Percentiles rank a stretch among this genome's conserved stretches.
Evolutionary conservation across 2,329 filamentous ascomycete species (phyloP).

Genomic region (Venturia pyrina): DNA sequence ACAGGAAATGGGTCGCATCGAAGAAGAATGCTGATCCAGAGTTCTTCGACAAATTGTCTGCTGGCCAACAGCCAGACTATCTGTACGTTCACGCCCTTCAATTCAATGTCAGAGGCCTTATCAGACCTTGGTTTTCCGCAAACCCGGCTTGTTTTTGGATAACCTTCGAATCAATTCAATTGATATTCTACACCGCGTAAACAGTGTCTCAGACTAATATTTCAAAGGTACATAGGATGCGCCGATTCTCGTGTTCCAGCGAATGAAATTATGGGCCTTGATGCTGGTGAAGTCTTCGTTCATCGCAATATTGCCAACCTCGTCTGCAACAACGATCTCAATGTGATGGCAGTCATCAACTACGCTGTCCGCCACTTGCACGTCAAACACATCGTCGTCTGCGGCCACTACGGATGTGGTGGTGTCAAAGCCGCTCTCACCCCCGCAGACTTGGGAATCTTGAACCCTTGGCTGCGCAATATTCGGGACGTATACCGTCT

Average conservation of each 20-base stretch:
- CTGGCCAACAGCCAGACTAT: constrained; percentile 60
- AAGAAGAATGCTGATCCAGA: constrained; percentile 50
- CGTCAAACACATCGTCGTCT: constrained; percentile 60
- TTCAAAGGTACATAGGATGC: constrained; percentile 19
- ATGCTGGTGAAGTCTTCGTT: constrained; percentile 20
- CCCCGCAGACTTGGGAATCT: constrained; percentile 56
- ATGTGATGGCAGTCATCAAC: constrained; percentile 31
- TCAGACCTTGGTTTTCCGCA: neutral
- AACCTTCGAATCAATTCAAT: neutral
- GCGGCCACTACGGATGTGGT: constrained; percentile 59
- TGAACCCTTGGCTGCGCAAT: constrained; percentile 66
- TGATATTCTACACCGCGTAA: neutral
- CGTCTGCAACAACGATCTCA: constrained; percentile 30
- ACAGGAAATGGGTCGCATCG: constrained; percentile 53
- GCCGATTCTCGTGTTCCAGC: constrained; percentile 30
- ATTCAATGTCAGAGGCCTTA: neutral
- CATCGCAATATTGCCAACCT: constrained; percentile 24
- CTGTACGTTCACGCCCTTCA: constrained; percentile 31
- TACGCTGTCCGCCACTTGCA: constrained; percentile 29
- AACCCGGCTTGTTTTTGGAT: neutral
- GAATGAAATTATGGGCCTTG: constrained; percentile 30
- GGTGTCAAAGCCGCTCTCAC: constrained; percentile 55
- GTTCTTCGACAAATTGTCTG: constrained; percentile 55
- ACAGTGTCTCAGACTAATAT: neutral
- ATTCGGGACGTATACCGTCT: constrained; percentile 66